Conservation (phyloP, 495 filamentous ascomycete species). For the Margaritispora aquatica region DNA sequence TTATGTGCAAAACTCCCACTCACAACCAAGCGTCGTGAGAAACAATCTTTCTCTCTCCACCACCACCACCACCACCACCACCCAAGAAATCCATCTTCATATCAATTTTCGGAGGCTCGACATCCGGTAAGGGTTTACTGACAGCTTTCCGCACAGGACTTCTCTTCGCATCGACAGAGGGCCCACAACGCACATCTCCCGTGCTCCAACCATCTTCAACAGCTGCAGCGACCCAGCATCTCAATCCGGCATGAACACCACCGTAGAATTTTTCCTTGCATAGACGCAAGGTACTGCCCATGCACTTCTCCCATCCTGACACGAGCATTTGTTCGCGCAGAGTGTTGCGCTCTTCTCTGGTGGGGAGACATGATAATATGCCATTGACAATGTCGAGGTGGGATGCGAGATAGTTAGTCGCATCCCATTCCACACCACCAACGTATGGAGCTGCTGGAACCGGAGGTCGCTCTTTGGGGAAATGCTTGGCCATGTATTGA, state of each 20-base stretch:
- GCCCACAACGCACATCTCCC: conserved; percentile 66
- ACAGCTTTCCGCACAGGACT: conserved; percentile 42
- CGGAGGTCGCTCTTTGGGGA: conserved; percentile 81
- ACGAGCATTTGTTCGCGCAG: conserved; percentile 71
- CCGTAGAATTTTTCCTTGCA: conserved; percentile 98
- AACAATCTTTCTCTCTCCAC: conserved; percentile 4
- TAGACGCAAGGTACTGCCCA: conserved; percentile 75
- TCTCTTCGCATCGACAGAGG: conserved; percentile 40
- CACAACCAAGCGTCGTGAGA: conserved; percentile 21
- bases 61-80: too few species aligned
- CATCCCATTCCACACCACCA: conserved; percentile 98
- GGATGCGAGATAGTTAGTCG: conserved; percentile 88
- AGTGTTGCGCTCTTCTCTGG: conserved; percentile 63
- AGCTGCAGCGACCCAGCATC: conserved; percentile 86
- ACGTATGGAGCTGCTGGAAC: conserved; percentile 95
- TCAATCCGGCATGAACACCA: conserved; percentile 78
- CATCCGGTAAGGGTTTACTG: conserved; percentile 26
- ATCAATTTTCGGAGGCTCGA: conserved; percentile 46
- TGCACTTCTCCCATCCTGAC: conserved; percentile 85
- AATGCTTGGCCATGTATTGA: conserved; percentile 63
- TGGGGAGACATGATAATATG: conserved; percentile 77
- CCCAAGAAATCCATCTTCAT: conserved; percentile 39
- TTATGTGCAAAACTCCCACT: too few species aligned
- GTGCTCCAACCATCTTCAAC: conserved; percentile 84
- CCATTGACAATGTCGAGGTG: conserved; percentile 93